These are phyloP conservation scores for Nidularia sp. DNA, from an alignment of 768 basidiomycete genomes.

Conservation along the genomic window DNA sequence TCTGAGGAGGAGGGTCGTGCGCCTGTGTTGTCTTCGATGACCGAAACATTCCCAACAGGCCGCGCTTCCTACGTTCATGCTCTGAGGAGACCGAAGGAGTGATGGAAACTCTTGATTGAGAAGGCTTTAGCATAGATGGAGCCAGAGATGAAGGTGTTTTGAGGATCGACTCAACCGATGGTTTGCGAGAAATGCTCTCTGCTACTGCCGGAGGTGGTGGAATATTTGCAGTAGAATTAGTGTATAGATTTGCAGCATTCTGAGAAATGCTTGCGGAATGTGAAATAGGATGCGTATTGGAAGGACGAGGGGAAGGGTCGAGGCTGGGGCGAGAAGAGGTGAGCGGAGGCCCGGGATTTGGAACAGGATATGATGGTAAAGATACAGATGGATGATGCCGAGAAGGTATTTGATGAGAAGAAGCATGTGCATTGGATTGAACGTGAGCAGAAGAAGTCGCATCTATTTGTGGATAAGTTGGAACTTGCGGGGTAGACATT, in stretches of 20 bases:
- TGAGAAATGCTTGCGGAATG: not conserved
- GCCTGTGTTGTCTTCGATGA: constrained; percentile 13
- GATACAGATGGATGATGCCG: constrained; percentile 33
- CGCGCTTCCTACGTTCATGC: constrained; percentile 30
- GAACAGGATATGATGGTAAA: constrained; percentile 18
- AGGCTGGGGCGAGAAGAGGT: too few relatives aligned
- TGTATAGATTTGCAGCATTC: not conserved
- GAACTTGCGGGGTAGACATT: not conserved
- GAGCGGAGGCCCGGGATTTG: not conserved
- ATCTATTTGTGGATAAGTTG: too few relatives aligned
- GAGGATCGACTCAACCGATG: constrained; percentile 50
- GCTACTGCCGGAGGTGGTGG: not conserved
- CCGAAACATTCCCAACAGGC: constrained; percentile 33
- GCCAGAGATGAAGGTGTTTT: constrained; percentile 66
- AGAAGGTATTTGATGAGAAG: not conserved
- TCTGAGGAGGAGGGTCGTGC: constrained; percentile 7
- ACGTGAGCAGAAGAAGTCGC: not conserved
- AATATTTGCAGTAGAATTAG: not conserved
- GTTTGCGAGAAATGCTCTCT: constrained; percentile 21
- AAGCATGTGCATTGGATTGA: not conserved
- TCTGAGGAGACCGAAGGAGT: constrained; percentile 34
- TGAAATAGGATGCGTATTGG: not conserved
- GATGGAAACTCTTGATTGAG: constrained; percentile 32
- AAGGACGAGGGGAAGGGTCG: not conserved
- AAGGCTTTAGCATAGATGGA: constrained; percentile 39